These are phyloP conservation scores for Picochlorum sp. DNA, from an alignment of 139 green algal genomes.

Conservation along the genomic window DNA sequence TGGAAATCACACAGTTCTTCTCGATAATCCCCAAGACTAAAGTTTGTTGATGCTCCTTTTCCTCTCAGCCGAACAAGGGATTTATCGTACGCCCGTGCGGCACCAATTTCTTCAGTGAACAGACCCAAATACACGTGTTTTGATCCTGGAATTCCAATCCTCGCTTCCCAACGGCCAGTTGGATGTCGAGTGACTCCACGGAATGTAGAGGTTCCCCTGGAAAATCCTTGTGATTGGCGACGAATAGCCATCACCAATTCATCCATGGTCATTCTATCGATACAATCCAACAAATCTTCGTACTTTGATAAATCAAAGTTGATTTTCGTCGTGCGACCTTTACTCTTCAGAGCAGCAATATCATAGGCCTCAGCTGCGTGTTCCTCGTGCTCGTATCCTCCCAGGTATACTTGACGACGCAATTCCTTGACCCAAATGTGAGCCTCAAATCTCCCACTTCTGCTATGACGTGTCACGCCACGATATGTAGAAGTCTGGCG, in stretches of 20 bases:
- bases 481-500: slow-evolving; percentile 40
- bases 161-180: slow-evolving; percentile 70
- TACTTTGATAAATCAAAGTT: slow-evolving; percentile 71
- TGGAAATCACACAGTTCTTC: slow-evolving; percentile 58
- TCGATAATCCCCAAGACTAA: slow-evolving; percentile 49
- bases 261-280: slow-evolving; percentile 69
- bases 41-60: slow-evolving; percentile 73
- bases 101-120: slow-evolving; percentile 43
- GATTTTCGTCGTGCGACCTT: slow-evolving; percentile 50
- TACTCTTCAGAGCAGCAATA: slow-evolving; percentile 75
- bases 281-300: slow-evolving; percentile 52
- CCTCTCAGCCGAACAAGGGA: slow-evolving; percentile 62
- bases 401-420: slow-evolving; percentile 58
- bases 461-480: slow-evolving; percentile 69
- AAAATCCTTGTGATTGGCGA: slow-evolving; percentile 77
- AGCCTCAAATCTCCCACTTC: slow-evolving; percentile 45
- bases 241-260: slow-evolving; percentile 89
- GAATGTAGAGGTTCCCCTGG: slow-evolving; percentile 65
- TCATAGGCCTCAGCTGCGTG: slow-evolving; percentile 86
- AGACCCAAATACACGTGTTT: slow-evolving; percentile 88
- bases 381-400: slow-evolving; percentile 72
- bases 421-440: slow-evolving; percentile 88
- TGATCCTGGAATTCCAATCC: slow-evolving; percentile 74
- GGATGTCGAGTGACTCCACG: slow-evolving; percentile 80
- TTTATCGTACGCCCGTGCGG: slow-evolving; percentile 56